Conservation (phyloP, 2,329 filamentous ascomycete genomes). For the Colletotrichum gloeosporioides region DNA sequence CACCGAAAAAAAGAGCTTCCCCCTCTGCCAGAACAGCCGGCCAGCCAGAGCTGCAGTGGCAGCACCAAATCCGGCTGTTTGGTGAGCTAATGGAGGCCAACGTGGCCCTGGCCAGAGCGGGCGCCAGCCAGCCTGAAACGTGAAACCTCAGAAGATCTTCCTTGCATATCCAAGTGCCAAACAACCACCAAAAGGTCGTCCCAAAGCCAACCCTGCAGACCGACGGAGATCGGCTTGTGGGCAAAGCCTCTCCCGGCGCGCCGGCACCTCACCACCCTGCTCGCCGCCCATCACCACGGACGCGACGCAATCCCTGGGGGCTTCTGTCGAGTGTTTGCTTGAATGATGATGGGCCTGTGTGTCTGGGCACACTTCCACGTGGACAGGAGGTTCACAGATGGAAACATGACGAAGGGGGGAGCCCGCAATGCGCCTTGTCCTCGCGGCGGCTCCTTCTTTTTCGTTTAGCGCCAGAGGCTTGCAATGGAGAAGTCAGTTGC, state of each 20-base stretch:
- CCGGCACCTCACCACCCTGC: constrained; percentile 3
- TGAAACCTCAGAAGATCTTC: constrained; percentile 20
- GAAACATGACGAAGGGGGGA: background rate
- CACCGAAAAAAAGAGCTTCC: background rate
- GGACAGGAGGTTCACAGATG: background rate
- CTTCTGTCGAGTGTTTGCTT: background rate
- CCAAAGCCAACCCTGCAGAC: constrained; percentile 10
- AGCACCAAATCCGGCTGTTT: constrained; percentile 12
- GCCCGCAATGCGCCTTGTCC: background rate
- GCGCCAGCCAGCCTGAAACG: constrained; percentile 17
- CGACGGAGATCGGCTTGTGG: constrained; percentile 15
- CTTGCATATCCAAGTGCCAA: constrained; percentile 8
- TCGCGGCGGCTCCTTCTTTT: background rate
- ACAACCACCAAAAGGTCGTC: background rate
- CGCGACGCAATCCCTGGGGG: background rate
- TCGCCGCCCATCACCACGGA: background rate
- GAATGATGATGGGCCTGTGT: background rate
- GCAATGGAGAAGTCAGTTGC: background rate
- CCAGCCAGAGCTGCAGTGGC: background rate
- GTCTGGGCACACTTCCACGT: background rate
- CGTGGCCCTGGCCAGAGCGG: constrained; percentile 16
- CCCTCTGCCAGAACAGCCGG: background rate
- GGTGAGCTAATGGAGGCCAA: constrained; percentile 14
- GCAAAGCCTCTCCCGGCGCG: background rate
- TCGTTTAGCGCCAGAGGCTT: background rate